Evolutionary conservation across 2,329 filamentous ascomycete species (phyloP).

Genomic region (Calonectria montana): DNA sequence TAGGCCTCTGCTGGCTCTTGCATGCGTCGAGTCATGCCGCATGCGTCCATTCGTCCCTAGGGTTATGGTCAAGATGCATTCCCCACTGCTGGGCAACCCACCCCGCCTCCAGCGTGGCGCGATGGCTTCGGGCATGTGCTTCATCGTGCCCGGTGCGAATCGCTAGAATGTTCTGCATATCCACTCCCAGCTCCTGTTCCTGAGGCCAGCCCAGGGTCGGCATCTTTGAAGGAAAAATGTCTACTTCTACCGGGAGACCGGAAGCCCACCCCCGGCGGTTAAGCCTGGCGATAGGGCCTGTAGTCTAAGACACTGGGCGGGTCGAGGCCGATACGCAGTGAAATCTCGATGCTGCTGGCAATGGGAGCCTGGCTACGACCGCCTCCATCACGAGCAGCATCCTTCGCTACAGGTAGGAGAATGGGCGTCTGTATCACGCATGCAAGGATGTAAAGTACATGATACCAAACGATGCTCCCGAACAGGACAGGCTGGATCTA

Average conservation of each 20-base stretch:
- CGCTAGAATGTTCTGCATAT: not conserved
- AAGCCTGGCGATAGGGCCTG: no score
- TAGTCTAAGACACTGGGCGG: not conserved
- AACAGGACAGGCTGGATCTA: slow-evolving; percentile 36
- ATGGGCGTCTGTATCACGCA: slow-evolving; percentile 44
- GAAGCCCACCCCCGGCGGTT: no score
- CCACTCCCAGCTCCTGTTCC: not conserved
- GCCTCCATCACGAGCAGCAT: slow-evolving; percentile 37
- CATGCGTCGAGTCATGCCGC: not conserved
- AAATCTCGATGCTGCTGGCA: slow-evolving; percentile 4
- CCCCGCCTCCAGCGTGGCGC: slow-evolving; percentile 2
- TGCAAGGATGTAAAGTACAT: slow-evolving; percentile 42
- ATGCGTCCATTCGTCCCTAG: not conserved
- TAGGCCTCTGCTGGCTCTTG: not conserved
- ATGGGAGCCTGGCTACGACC: slow-evolving; percentile 21
- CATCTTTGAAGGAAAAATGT: not conserved
- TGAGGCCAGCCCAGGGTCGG: no score
- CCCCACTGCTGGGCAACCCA: not conserved
- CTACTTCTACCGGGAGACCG: not conserved
- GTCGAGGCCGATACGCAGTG: slow-evolving; percentile 7
- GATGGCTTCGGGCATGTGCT: not conserved
- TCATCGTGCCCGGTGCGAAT: not conserved
- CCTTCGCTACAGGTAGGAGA: slow-evolving; percentile 40
- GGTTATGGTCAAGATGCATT: not conserved
- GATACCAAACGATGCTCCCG: slow-evolving; percentile 31